phyloP scores from a whole-genome alignment of 2,329 filamentous ascomycete species.

The Pseudocercospora vitis region DNA sequence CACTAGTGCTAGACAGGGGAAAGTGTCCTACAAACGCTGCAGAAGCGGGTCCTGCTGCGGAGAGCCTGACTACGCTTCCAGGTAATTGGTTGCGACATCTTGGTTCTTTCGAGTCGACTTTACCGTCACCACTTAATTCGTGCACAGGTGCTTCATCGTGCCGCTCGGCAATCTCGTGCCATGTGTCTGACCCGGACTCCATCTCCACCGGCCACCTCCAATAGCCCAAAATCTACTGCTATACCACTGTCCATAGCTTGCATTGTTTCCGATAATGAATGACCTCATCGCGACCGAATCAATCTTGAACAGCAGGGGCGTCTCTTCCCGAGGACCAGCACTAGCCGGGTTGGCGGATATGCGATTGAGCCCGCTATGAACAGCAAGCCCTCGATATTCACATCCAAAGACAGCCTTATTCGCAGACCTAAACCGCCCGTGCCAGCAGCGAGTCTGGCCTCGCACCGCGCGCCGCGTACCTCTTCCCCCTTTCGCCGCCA shows the following conservation, averaged over 20 bases:
- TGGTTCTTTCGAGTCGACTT: neutral
- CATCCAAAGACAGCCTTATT: constrained; percentile 22
- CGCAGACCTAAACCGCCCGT: constrained; percentile 10
- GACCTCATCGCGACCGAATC: neutral
- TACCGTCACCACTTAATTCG: no score
- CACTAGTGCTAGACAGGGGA: neutral
- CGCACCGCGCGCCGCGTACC: constrained; percentile 18
- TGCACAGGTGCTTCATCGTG: neutral
- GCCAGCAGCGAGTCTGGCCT: neutral
- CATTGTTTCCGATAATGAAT: neutral
- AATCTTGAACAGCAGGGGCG: neutral
- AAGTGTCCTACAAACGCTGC: neutral
- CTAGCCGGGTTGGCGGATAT: constrained; percentile 10
- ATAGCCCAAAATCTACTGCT: neutral
- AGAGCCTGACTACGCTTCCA: neutral
- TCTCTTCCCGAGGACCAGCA: constrained; percentile 1
- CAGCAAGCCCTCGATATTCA: constrained; percentile 24
- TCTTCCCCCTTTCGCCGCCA: constrained; percentile 26
- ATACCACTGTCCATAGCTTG: neutral
- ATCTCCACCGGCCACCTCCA: neutral
- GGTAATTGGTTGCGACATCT: neutral
- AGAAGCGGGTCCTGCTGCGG: neutral
- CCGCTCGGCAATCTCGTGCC: neutral
- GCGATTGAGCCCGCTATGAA: constrained; percentile 23
- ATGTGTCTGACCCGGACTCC: neutral